phyloP scores from a whole-genome alignment of 768 basidiomycete genomes.

The Boletus sensibilis region DNA sequence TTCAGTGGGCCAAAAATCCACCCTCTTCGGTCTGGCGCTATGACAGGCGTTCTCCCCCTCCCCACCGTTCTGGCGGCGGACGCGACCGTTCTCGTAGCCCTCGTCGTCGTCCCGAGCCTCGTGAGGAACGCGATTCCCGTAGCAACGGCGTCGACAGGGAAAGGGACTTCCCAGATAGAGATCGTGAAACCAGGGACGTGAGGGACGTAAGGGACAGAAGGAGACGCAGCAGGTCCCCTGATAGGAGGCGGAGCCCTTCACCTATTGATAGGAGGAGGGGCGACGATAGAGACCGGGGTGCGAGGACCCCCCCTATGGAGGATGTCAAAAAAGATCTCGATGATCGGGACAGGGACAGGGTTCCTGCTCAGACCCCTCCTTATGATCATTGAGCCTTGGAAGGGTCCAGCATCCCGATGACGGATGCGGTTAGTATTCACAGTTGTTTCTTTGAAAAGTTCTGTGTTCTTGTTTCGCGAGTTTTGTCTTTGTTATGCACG shows the following conservation, averaged over 20 bases:
- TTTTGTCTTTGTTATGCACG: slow-evolving; percentile 5
- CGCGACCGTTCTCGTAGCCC: slow-evolving; percentile 56
- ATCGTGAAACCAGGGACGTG: slow-evolving; percentile 38
- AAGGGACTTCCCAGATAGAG: slow-evolving; percentile 32
- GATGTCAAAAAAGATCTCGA: slow-evolving; percentile 42
- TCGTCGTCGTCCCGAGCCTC: slow-evolving; percentile 42
- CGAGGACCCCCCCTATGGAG: slow-evolving; percentile 50
- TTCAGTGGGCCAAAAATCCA: slow-evolving; percentile 78
- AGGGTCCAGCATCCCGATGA: background rate
- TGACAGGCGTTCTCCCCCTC: slow-evolving; percentile 53
- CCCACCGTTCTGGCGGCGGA: slow-evolving; percentile 37
- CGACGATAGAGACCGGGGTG: slow-evolving; percentile 48
- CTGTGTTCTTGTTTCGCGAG: background rate
- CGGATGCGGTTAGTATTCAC: slow-evolving; percentile 2
- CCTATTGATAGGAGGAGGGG: slow-evolving; percentile 39
- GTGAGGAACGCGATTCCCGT: slow-evolving; percentile 39
- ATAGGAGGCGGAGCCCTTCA: slow-evolving; percentile 45
- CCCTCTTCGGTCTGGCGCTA: slow-evolving; percentile 83
- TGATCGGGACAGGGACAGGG: slow-evolving; percentile 54
- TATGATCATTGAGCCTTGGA: slow-evolving; percentile 47
- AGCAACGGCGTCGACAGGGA: slow-evolving; percentile 39
- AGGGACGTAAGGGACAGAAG: slow-evolving; percentile 46
- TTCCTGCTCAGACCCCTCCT: slow-evolving; percentile 50
- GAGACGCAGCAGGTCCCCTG: slow-evolving; percentile 50
- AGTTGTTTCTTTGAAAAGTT: background rate